Conservation (phyloP, 441 rosid genomes). For the Arabidopsis hybrid region DNA sequence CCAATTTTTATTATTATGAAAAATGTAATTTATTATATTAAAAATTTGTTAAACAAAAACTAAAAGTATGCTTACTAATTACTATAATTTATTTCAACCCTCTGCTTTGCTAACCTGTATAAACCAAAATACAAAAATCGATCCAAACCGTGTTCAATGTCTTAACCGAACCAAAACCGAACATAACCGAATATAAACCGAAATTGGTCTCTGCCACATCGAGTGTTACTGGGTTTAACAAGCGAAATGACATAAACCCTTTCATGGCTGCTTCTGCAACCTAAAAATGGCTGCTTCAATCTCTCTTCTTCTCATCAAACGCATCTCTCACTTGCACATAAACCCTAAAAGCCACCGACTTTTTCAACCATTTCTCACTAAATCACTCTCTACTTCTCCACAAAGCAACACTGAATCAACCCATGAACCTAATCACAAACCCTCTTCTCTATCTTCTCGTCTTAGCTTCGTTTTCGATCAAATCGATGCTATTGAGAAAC, state of each 20-base stretch:
- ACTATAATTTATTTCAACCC: too few species aligned
- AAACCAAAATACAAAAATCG: neutral
- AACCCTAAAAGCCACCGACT: conserved; percentile 41
- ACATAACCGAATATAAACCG: neutral
- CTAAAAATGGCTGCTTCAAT: conserved; percentile 43
- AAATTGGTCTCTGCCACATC: neutral
- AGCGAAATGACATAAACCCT: conserved; percentile 8
- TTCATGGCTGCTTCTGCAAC: conserved; percentile 53
- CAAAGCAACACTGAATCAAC: conserved; percentile 36
- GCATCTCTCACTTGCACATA: conserved; percentile 46
- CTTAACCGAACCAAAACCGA: neutral
- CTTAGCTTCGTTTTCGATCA: conserved; percentile 92
- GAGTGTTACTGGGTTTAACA: conserved; percentile 5
- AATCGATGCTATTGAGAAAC: conserved; percentile 82
- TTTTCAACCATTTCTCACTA: conserved; percentile 19
- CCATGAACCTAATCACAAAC: conserved; percentile 49
- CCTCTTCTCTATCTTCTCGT: conserved; percentile 82
- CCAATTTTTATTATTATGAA: too few species aligned
- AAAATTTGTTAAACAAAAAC: too few species aligned
- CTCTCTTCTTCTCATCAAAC: conserved; percentile 63
- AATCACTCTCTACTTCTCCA: conserved; percentile 52
- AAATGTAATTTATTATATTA: too few species aligned
- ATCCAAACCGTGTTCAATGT: neutral
- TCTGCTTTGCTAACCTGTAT: neutral
- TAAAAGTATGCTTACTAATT: too few species aligned